Evolutionary conservation across 202 grass and related monocot genomes (phyloP).

Genomic region (Carex arenaria): DNA sequence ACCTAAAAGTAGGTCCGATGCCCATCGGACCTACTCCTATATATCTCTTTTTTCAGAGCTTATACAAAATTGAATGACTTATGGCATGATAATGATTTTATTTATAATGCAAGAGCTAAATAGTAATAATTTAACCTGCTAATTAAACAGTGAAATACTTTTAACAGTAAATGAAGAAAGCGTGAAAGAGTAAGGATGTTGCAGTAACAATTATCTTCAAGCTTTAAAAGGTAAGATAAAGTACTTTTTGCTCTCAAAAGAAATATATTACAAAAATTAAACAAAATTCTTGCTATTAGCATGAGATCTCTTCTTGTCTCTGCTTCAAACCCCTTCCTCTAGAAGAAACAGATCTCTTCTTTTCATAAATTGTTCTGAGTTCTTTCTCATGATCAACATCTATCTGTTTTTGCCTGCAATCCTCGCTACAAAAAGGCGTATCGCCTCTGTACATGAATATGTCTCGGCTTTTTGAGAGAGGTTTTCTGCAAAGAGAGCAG

Average conservation of each 20-base stretch:
- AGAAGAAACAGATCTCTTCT: neutral
- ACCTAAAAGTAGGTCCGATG: too few species aligned
- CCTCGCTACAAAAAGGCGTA: slow-evolving; percentile 80
- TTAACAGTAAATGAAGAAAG: neutral
- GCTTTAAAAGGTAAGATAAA: neutral
- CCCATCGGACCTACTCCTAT: too few species aligned
- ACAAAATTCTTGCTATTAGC: neutral
- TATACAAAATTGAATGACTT: too few species aligned
- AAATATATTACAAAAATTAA: neutral
- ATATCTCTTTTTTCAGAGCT: too few species aligned
- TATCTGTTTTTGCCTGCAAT: slow-evolving; percentile 85
- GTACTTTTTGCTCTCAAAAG: too few species aligned
- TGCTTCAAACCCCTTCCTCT: slow-evolving; percentile 5
- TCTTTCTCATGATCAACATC: slow-evolving; percentile 65
- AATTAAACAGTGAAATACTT: too few species aligned
- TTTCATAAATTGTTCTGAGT: slow-evolving; percentile 34
- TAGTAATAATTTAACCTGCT: too few species aligned
- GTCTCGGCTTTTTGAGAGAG: slow-evolving; percentile 31
- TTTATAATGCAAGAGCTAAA: too few species aligned
- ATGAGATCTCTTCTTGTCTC: slow-evolving; percentile 24
- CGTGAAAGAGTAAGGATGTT: neutral
- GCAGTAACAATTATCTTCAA: neutral
- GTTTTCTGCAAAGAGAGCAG: slow-evolving; percentile 46
- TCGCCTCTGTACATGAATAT: slow-evolving; percentile 90
- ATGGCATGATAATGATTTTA: too few species aligned